Evolutionary conservation across 2,329 filamentous ascomycete species (phyloP).

Genomic region (Aciculosporium take): DNA sequence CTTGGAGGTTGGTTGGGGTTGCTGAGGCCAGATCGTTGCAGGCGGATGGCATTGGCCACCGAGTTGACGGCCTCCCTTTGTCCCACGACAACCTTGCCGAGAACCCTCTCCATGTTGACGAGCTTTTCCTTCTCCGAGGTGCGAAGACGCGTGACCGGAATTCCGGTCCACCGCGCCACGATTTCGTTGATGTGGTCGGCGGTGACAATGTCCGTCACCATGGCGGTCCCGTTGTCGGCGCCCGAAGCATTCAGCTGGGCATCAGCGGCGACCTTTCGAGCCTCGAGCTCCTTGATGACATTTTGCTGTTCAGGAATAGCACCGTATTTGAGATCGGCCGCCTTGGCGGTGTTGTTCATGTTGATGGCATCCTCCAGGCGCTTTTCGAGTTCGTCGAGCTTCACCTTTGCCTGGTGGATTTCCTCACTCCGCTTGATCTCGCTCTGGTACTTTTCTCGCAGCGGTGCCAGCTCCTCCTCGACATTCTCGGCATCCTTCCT

Average conservation of each 20-base stretch:
- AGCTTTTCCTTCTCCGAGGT: slow-evolving; percentile 97
- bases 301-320: slow-evolving; percentile 85
- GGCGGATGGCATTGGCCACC: slow-evolving; percentile 88
- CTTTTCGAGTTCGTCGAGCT: slow-evolving; percentile 80
- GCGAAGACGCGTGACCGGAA: slow-evolving; percentile 84
- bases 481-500: slow-evolving; percentile 88
- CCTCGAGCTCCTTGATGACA: slow-evolving; percentile 68
- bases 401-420: slow-evolving; percentile 88
- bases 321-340: slow-evolving; percentile 92
- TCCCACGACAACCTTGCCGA: slow-evolving; percentile 75
- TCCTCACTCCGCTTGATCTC: slow-evolving; percentile 85
- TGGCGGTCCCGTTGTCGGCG: slow-evolving; percentile 49
- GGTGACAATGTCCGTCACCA: slow-evolving; percentile 86
- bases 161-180: slow-evolving; percentile 93
- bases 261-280: slow-evolving; percentile 66
- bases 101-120: slow-evolving; percentile 86
- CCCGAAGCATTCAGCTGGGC: slow-evolving; percentile 44
- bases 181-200: slow-evolving; percentile 99
- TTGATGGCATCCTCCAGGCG: slow-evolving; percentile 91
- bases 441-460: slow-evolving; percentile 88
- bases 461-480: slow-evolving; percentile 77
- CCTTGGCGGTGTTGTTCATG: slow-evolving; percentile 67
- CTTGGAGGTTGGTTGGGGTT: slow-evolving; percentile 96
- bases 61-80: slow-evolving; percentile 87
- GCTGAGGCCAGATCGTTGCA: slow-evolving; percentile 83